A percentile compares a stretch with the other conserved stretches of the same genome.
Conservation (phyloP, 768 basidiomycete species). For the Lepiota venenata region DNA sequence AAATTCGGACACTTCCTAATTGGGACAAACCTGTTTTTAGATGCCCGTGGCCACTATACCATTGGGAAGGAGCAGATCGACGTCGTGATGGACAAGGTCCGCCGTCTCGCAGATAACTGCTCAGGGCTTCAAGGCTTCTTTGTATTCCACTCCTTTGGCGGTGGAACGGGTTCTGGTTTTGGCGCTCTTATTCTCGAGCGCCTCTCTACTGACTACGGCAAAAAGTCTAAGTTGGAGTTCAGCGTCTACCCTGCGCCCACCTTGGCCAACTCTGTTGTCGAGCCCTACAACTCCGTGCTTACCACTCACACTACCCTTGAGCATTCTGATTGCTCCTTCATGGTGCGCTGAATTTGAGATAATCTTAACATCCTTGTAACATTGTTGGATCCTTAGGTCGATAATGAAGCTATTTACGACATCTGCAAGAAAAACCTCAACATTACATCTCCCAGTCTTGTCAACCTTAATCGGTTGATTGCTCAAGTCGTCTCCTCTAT, state of each 20-base stretch:
- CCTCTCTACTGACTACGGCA: constrained; percentile 97
- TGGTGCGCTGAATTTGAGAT: constrained; percentile 54
- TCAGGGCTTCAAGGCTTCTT: constrained; percentile 99
- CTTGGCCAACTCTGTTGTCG: constrained; percentile 93
- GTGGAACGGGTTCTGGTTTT: constrained; percentile 99
- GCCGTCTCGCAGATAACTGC: constrained; percentile 97
- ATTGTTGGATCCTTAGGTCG: constrained; percentile 52
- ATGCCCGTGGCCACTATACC: constrained; percentile 98
- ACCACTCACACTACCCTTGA: constrained; percentile 99
- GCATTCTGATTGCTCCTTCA: constrained; percentile 99
- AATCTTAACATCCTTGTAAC: background rate
- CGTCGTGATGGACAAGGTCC: constrained; percentile 94
- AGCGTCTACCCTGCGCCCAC: constrained; percentile 90
- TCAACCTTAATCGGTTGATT: constrained; percentile 94
- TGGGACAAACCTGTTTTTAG: constrained; percentile 34
- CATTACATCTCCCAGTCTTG: constrained; percentile 83
- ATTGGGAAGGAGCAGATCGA: constrained; percentile 99
- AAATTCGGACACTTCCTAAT: background rate
- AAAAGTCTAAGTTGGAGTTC: constrained; percentile 99
- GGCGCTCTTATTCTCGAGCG: constrained; percentile 97
- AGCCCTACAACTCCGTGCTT: constrained; percentile 97
- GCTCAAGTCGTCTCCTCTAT: constrained; percentile 98
- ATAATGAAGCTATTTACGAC: constrained; percentile 99
- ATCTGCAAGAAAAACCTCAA: constrained; percentile 97
- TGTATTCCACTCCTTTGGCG: constrained; percentile 99